Base-by-base conservation (phyloP, 352 stramenopile species). In the Pythium brassicae region DNA sequence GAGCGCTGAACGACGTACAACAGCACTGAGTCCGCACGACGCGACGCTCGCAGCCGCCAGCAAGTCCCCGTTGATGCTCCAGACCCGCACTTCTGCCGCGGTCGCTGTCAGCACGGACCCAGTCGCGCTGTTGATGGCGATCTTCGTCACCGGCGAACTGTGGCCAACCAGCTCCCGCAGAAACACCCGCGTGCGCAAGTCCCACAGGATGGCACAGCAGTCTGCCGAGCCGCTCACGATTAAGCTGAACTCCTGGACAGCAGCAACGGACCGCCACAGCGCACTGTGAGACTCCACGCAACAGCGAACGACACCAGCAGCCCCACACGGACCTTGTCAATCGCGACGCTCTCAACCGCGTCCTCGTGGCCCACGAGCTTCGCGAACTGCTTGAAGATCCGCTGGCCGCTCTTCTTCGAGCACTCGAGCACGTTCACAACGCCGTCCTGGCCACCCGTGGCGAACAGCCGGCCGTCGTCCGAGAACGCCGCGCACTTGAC, bases 31-130 rank as follows among this genome's bases (percentile, higher is more conserved):
- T 5, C 79, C 78, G 26, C 84, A 72, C 1, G 57, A 19, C 50
- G 66, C 35, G 11, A 76, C 53, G 11, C 53, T 74, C 1, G 73
- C 79, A n/a, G 68, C 69, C 7, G 79, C 80, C 6, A 92, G 61
- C 8, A 92, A 61, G 49, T 92, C 83, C 1, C 83, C 83, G 26
- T 92, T 92, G 47, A 92, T 81, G 57, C 79, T 89, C 83, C 83
- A 92, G 2, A 90, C 42, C 4, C 83, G 78, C 8, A 92, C 15
- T 46, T 92, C 79, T 0, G 62, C 60, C 5, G 53, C 47, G 4
- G 83, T 83, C 5, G 69, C 59, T 3, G 82, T 86, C 14, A 88
- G 19, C 6, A 92, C 42, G 55, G 88, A 88, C 6, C 74, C 79
- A 46, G 78, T 89, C 3, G 81, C 63, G 19, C 74, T 66, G 60